These are phyloP conservation scores for Aspergillus alliaceus DNA, from an alignment of 2,329 filamentous ascomycete genomes.

Conservation along the genomic window DNA sequence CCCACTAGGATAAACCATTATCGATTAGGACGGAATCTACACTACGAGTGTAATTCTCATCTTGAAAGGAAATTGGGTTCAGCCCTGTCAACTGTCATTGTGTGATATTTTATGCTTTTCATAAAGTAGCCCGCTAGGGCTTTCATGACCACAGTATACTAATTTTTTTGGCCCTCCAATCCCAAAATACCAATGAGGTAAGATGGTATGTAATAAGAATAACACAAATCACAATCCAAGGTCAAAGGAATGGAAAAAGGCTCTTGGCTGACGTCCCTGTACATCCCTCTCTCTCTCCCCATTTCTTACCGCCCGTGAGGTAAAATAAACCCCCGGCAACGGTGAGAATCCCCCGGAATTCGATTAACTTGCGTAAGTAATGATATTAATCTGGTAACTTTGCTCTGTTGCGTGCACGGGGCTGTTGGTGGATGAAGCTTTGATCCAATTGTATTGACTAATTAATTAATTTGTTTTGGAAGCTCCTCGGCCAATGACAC, in stretches of 20 bases:
- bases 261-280: constrained; percentile 31
- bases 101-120: background rate
- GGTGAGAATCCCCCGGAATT: constrained; percentile 34
- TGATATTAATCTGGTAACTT: background rate
- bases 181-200: background rate
- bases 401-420: constrained; percentile 21
- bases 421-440: constrained; percentile 25
- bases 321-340: constrained; percentile 17
- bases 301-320: no score
- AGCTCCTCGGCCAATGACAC: no score
- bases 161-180: background rate
- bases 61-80: background rate
- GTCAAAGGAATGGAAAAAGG: background rate
- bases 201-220: background rate
- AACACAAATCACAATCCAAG: background rate
- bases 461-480: no score
- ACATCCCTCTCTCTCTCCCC: no score
- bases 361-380: constrained; percentile 6
- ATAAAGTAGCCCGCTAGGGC: background rate
- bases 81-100: background rate
- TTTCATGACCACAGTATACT: no score
- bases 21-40: background rate
- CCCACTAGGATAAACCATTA: background rate
- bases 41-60: background rate
- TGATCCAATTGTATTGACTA: background rate